Percentiles rank a stretch among this genome's conserved stretches.
These are phyloP conservation scores for Cordyceps cateniannulata DNA, from an alignment of 2,329 filamentous ascomycete species.

Conservation along the genomic window DNA sequence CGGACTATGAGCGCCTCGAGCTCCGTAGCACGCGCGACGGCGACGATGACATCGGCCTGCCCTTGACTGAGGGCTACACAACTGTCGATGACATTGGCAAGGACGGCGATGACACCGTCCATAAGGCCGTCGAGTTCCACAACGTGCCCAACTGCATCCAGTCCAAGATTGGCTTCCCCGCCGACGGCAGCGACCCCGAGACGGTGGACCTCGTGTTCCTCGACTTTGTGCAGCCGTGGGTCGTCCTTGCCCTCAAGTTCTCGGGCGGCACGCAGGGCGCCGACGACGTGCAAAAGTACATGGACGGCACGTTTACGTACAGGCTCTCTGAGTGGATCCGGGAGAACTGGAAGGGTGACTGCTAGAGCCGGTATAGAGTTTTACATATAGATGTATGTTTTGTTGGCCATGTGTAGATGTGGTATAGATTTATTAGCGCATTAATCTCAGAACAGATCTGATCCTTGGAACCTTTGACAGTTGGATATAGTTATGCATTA, in stretches of 20 bases:
- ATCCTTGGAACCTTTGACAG: neutral
- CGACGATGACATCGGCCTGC: conserved; percentile 18
- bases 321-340: conserved; percentile 51
- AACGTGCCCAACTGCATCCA: conserved; percentile 79
- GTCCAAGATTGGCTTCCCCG: conserved; percentile 56
- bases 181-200: conserved; percentile 48
- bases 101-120: conserved; percentile 87
- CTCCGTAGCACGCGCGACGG: conserved; percentile 23
- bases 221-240: conserved; percentile 81
- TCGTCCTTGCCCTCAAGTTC: conserved; percentile 66
- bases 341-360: conserved; percentile 49
- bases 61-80: conserved; percentile 68
- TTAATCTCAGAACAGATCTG: no score
- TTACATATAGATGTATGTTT: neutral
- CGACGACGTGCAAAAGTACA: conserved; percentile 44
- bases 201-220: conserved; percentile 85
- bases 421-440: neutral
- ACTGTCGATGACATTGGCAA: conserved; percentile 76
- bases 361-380: conserved; percentile 22
- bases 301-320: conserved; percentile 49
- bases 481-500: neutral
- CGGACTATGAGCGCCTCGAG: conserved; percentile 20
- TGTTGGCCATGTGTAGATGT: neutral
- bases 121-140: conserved; percentile 68
- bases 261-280: conserved; percentile 44